Evolutionary conservation across 2,329 filamentous ascomycete genomes (phyloP).

Genomic region (Verticillium dahliae): DNA sequence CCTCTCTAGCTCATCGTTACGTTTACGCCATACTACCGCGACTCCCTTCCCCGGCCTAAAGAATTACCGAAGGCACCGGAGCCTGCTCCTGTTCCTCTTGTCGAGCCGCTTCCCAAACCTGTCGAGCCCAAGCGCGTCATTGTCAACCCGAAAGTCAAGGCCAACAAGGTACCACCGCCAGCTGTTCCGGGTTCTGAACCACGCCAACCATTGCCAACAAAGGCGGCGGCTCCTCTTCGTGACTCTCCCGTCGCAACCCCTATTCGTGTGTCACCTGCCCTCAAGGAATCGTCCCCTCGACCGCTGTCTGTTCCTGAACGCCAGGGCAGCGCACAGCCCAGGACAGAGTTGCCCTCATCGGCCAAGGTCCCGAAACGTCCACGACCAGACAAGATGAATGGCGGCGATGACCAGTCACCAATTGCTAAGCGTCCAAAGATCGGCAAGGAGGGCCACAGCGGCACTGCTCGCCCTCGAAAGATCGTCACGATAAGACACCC

Average conservation of each 20-base stretch:
- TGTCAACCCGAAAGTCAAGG: slow-evolving; percentile 25
- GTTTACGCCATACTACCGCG: slow-evolving; percentile 32
- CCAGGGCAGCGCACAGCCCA: slow-evolving; percentile 2
- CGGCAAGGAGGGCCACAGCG: slow-evolving; percentile 15
- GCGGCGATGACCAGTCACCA: slow-evolving; percentile 23
- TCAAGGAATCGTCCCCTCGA: not conserved
- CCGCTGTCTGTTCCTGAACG: not conserved
- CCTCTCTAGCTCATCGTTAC: slow-evolving; percentile 24
- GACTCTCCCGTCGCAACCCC: slow-evolving; percentile 1
- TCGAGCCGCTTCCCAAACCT: not conserved
- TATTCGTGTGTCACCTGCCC: slow-evolving; percentile 3
- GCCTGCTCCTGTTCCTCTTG: slow-evolving; percentile 1
- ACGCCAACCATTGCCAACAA: not conserved
- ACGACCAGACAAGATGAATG: slow-evolving; percentile 28
- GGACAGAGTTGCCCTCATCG: slow-evolving; percentile 2
- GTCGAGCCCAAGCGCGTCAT: slow-evolving; percentile 20
- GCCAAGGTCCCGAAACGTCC: slow-evolving; percentile 25
- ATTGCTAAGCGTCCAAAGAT: slow-evolving; percentile 31
- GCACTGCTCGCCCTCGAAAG: slow-evolving; percentile 18
- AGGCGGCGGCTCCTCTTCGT: not conserved
- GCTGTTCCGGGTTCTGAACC: not conserved
- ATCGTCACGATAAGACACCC: slow-evolving; percentile 30
- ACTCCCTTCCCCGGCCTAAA: slow-evolving; percentile 12
- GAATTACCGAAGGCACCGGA: slow-evolving; percentile 15
- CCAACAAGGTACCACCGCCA: slow-evolving; percentile 11